Evolutionary conservation across 495 filamentous ascomycete genomes (phyloP), one percentile per base, ranked within the genome.

Genomic region (Penicillium malachiteum): DNA sequence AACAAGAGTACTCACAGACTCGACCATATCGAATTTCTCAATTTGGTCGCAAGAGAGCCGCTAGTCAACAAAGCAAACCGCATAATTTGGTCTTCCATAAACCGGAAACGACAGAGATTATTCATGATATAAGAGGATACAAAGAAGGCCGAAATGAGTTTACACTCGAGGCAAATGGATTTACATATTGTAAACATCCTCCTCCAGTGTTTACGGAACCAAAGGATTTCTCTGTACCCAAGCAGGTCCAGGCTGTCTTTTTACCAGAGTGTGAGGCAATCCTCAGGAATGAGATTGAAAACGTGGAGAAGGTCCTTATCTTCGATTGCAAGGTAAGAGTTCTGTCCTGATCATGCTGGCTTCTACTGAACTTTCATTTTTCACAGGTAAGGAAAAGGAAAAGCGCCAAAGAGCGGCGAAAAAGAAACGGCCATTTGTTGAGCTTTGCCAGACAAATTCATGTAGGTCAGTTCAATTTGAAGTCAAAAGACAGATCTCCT

Each of bases 291-390:
- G 47, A 41, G 17, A 52, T 33, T 39, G 31, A 55, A 45, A 30
- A 31, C 21, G 40, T 40, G 3, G 48, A 52, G 8, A 14, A 13
- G 5, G 7, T 52, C 30, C 42, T 47, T 14, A 66, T 68, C 41
- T 70, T 70, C 47, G 60, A 70, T 43, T 72, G 67, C 63, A 64
- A 67, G 45, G 63, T 69, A 48, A 14, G 52, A 14, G 13, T 34
- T 3, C 10, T 34, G 3, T 14, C 26, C 35, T 38, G 7, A 14
- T 41, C 16, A 41, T 41, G 38, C 7, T 41, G 3, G 13, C 38
- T 14, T 14, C 5, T 26, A 10, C 18, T 26, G 7, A 48, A 14
- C 11, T 0, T 34, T 1, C 11, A 11, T 32, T 11, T 2, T 26
- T 43, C 13, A 13, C 38, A 62, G 59, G 56, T 56, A 12, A 54